Percentiles rank a stretch among this genome's conserved stretches.
phyloP scores from a whole-genome alignment of 2,329 filamentous ascomycete species.

The Aspergillus sp. region DNA sequence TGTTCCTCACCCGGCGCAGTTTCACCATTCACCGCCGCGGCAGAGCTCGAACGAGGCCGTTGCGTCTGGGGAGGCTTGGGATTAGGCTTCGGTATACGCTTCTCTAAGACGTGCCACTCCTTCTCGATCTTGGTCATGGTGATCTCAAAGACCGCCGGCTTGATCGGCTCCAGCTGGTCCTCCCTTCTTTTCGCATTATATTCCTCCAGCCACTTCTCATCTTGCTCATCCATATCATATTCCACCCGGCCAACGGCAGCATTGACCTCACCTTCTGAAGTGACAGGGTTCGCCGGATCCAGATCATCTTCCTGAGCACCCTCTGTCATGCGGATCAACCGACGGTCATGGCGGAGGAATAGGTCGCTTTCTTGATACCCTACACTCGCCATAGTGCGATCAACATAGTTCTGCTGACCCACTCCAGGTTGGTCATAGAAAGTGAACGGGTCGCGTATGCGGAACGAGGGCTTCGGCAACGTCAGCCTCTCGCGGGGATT shows the following conservation, averaged over 20 bases:
- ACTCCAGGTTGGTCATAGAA: constrained; percentile 75
- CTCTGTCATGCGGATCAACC: constrained; percentile 65
- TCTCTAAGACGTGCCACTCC: constrained; percentile 95
- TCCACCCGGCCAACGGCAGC: constrained; percentile 77
- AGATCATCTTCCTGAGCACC: constrained; percentile 65
- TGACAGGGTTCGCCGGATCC: constrained; percentile 56
- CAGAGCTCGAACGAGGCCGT: constrained; percentile 86
- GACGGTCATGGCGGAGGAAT: constrained; percentile 75
- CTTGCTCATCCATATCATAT: constrained; percentile 99
- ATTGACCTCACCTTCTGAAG: constrained; percentile 62
- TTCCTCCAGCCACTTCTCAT: constrained; percentile 90
- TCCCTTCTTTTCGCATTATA: constrained; percentile 76
- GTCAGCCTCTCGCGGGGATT: constrained; percentile 53
- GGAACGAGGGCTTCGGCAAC: constrained; percentile 52
- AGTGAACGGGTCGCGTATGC: constrained; percentile 49
- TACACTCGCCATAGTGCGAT: constrained; percentile 93
- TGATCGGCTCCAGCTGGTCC: constrained; percentile 77
- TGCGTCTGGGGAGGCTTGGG: constrained; percentile 95
- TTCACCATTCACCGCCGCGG: constrained; percentile 93
- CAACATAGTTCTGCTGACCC: constrained; percentile 87
- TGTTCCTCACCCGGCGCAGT: constrained; percentile 84
- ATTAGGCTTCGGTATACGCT: constrained; percentile 94
- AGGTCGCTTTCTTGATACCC: constrained; percentile 95
- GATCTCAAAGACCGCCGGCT: constrained; percentile 92
- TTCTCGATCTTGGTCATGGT: constrained; percentile 99